Percentiles rank a stretch among this genome's conserved stretches.
Conservation (phyloP, 2,329 filamentous ascomycete species). For the Pseudonectria foliicola region DNA sequence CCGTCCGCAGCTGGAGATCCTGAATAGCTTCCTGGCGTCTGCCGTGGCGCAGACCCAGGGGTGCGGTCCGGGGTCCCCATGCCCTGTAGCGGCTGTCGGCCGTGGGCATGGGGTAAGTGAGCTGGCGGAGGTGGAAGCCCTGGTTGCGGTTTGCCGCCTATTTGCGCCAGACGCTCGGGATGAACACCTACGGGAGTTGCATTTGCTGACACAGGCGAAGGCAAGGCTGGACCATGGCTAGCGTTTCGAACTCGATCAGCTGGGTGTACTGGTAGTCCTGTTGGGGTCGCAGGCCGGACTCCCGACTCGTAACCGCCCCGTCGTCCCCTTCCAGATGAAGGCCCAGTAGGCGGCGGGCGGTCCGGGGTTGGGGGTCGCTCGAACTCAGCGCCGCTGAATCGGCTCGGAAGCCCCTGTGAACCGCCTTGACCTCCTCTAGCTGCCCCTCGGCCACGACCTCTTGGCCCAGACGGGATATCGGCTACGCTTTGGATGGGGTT, state of each 20-base stretch:
- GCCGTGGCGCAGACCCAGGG: constrained; percentile 15
- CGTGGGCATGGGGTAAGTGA: constrained; percentile 16
- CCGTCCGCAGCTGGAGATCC: constrained; percentile 20
- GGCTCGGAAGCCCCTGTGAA: constrained; percentile 29
- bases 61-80: constrained; percentile 26
- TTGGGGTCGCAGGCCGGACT: constrained; percentile 22
- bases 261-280: constrained; percentile 24
- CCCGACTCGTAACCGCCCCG: constrained; percentile 37
- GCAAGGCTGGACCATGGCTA: constrained; percentile 16
- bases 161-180: constrained; percentile 44
- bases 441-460: constrained; percentile 40
- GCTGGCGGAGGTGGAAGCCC: constrained; percentile 27
- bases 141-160: constrained; percentile 26
- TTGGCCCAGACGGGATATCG: constrained; percentile 49
- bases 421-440: constrained; percentile 29
- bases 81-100: constrained; percentile 25
- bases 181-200: constrained; percentile 33
- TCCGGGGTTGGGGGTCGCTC: constrained; percentile 40
- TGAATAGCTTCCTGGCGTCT: constrained; percentile 16
- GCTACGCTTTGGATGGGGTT: constrained; percentile 43
- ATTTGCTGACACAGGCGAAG: constrained; percentile 18
- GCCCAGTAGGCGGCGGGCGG: constrained; percentile 46
- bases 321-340: constrained; percentile 41
- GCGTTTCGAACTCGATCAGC: constrained; percentile 38
- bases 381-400: constrained; percentile 36